Conservation (phyloP, 495 filamentous ascomycete species). For the Aspergillus carlsbadensis region DNA sequence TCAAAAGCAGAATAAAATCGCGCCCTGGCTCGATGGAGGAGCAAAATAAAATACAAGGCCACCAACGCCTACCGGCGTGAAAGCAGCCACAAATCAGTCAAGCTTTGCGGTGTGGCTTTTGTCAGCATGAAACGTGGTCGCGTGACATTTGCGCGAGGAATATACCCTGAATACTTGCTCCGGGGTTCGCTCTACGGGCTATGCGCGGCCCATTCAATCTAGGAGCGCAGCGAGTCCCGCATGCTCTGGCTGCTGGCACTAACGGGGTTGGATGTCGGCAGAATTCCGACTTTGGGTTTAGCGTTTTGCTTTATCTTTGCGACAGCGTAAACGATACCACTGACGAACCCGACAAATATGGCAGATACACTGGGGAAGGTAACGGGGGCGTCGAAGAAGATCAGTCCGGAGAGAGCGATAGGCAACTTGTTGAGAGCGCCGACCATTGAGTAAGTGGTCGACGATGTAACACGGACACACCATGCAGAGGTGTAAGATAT, state of each 20-base stretch:
- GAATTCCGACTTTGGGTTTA: conserved; percentile 55
- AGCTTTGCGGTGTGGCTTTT: neutral
- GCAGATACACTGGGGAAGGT: conserved; percentile 91
- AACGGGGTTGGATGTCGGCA: conserved; percentile 70
- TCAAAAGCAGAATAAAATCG: conserved; percentile 9
- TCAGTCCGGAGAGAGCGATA: conserved; percentile 81
- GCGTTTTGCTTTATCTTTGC: conserved; percentile 84
- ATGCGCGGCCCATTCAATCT: conserved; percentile 5
- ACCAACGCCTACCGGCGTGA: conserved; percentile 29
- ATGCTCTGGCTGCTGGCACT: conserved; percentile 92
- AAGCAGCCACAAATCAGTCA: conserved; percentile 15
- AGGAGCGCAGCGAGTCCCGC: conserved; percentile 74
- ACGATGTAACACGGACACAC: conserved; percentile 96
- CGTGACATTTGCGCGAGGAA: conserved; percentile 30
- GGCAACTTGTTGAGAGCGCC: conserved; percentile 97
- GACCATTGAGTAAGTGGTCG: conserved; percentile 98
- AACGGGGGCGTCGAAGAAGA: conserved; percentile 94
- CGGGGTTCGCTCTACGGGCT: neutral
- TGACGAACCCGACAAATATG: conserved; percentile 85
- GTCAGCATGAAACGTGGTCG: conserved; percentile 35
- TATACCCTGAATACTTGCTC: neutral
- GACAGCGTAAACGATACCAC: conserved; percentile 87
- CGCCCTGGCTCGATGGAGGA: neutral
- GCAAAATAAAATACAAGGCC: conserved; percentile 23
- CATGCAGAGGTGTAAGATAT: conserved; percentile 98